Evolutionary conservation across 2,329 filamentous ascomycete genomes (phyloP).

Genomic region (Mycosphaerella arachidis): DNA sequence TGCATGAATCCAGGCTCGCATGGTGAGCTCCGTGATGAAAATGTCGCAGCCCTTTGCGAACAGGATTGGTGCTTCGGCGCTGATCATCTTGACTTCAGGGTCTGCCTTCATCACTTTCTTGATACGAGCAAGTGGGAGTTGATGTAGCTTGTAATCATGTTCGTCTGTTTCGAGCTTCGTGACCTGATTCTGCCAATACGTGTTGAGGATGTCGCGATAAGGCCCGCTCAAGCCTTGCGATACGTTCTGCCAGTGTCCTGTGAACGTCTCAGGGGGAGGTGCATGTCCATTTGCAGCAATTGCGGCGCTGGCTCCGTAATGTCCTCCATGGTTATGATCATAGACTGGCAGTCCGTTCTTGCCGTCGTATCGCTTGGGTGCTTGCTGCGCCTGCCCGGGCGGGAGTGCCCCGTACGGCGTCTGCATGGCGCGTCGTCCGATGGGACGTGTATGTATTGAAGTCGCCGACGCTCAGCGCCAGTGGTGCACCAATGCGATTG

Average conservation of each 20-base stretch:
- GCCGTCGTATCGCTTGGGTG: constrained; percentile 46
- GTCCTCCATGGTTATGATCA: constrained; percentile 44
- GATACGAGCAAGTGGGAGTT: constrained; percentile 92
- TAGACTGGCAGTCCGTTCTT: constrained; percentile 48
- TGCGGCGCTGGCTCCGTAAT: constrained; percentile 54
- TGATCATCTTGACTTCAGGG: constrained; percentile 99
- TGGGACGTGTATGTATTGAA: background rate
- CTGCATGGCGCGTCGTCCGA: constrained; percentile 21
- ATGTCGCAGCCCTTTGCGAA: constrained; percentile 99
- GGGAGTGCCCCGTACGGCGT: constrained; percentile 29
- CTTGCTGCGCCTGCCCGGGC: constrained; percentile 28
- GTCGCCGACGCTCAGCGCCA: background rate
- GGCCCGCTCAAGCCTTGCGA: constrained; percentile 90
- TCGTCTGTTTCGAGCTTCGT: constrained; percentile 90
- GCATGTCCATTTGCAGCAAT: constrained; percentile 83
- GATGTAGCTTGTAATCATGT: constrained; percentile 98
- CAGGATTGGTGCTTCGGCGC: constrained; percentile 91
- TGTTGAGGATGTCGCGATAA: constrained; percentile 95
- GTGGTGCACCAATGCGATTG: background rate
- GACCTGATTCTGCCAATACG: constrained; percentile 99
- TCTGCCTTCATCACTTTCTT: constrained; percentile 99
- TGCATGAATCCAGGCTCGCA: constrained; percentile 99
- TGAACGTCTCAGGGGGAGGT: constrained; percentile 85
- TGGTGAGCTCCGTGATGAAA: constrained; percentile 91
- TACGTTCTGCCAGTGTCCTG: constrained; percentile 92